A percentile compares a stretch with the other conserved stretches of the same genome.
phyloP scores from a whole-genome alignment of 371 early-diverging fungal genomes.

The Amoeboradix gromovi region DNA sequence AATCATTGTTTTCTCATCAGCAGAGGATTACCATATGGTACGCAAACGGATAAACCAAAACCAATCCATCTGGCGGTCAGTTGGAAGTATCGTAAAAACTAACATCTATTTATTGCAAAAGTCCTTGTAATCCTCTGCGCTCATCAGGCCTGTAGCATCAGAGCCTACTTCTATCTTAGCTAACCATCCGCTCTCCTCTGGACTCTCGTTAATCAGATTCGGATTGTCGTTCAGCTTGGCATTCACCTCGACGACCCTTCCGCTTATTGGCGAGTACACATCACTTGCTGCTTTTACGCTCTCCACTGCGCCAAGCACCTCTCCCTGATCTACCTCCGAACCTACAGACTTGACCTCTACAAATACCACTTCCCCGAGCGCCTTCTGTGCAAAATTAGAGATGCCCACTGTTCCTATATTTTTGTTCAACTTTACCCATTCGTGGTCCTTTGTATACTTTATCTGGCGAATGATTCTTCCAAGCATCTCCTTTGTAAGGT shows the following conservation, averaged over 20 bases:
- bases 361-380: constrained; percentile 80
- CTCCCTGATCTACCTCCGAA: constrained; percentile 22
- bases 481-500: neutral
- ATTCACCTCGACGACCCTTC: constrained; percentile 52
- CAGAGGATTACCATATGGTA: too few species aligned
- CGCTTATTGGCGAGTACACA: constrained; percentile 58
- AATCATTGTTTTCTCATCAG: too few species aligned
- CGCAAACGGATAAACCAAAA: too few species aligned
- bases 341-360: constrained; percentile 47
- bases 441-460: constrained; percentile 54
- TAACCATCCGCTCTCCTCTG: constrained; percentile 38
- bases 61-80: too few species aligned
- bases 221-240: constrained; percentile 27
- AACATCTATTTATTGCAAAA: neutral
- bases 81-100: too few species aligned
- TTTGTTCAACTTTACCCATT: constrained; percentile 49
- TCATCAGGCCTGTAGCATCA: neutral
- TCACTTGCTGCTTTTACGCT: constrained; percentile 84
- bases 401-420: constrained; percentile 65
- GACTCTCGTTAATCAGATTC: constrained; percentile 36
- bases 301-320: constrained; percentile 54
- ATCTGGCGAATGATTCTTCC: neutral
- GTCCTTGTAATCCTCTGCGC: neutral
- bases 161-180: neutral
- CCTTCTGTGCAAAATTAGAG: constrained; percentile 60